A percentile compares a stretch with the other conserved stretches of the same genome.
Conservation (phyloP, 2,329 filamentous ascomycete genomes). For the Trichoderma polysporum region DNA sequence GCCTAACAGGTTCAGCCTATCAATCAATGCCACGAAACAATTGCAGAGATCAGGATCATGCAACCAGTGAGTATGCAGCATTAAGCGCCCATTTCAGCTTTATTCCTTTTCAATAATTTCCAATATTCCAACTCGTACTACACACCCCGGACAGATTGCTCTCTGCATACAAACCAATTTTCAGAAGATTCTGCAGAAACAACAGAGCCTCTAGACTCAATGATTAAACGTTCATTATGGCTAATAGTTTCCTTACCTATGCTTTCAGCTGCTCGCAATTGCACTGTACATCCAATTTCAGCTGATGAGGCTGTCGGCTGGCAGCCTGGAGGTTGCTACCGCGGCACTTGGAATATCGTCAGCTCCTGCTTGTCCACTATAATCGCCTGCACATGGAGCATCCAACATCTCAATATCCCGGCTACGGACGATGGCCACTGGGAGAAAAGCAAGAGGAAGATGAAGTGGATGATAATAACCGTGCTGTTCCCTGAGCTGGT, state of each 20-base stretch:
- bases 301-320: background rate
- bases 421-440: background rate
- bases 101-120: background rate
- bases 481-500: background rate
- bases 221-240: background rate
- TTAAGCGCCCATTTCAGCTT: background rate
- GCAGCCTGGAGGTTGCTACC: background rate
- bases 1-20: background rate
- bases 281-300: background rate
- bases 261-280: background rate
- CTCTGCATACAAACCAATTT: background rate
- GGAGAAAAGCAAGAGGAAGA: background rate
- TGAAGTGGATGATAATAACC: background rate
- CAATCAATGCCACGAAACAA: background rate
- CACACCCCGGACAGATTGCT: background rate
- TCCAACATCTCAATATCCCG: background rate
- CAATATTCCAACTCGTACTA: background rate
- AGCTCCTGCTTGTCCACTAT: background rate
- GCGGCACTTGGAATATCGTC: background rate
- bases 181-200: background rate
- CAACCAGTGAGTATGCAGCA: background rate
- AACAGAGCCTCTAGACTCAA: background rate
- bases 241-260: background rate
- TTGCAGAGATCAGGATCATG: background rate
- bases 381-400: background rate